Conservation (phyloP, 306 rosid species). For the Citrullus mucosospermus region DNA sequence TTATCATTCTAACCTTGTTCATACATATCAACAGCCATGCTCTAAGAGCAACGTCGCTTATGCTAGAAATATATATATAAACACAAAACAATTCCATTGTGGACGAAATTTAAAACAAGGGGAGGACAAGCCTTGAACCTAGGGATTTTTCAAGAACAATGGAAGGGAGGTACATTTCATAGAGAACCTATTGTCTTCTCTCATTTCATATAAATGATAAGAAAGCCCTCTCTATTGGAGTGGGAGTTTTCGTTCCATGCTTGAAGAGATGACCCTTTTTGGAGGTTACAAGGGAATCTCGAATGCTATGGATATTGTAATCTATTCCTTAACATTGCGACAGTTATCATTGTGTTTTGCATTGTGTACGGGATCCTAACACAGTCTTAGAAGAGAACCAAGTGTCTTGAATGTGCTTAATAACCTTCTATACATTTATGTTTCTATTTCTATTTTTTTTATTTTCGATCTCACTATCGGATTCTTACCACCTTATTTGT, state of each 20-base stretch:
- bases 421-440: neutral
- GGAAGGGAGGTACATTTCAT: neutral
- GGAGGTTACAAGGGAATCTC: no score
- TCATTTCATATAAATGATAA: neutral
- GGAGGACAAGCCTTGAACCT: neutral
- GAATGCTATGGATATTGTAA: no score
- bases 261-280: neutral
- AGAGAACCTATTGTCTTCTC: neutral
- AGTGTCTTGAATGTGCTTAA: neutral
- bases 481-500: neutral
- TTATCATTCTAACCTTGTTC: no score
- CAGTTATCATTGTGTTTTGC: neutral
- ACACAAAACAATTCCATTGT: neutral
- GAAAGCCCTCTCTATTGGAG: neutral
- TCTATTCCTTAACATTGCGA: no score
- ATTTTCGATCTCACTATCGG: neutral
- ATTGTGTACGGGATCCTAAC: neutral
- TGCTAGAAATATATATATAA: neutral
- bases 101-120: neutral
- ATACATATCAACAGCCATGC: neutral
- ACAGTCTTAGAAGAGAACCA: neutral
- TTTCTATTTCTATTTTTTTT: neutral
- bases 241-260: neutral
- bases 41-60: neutral
- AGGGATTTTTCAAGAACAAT: neutral